Conservation (phyloP, 441 rosid species). For the Francoa sonchifolia region DNA sequence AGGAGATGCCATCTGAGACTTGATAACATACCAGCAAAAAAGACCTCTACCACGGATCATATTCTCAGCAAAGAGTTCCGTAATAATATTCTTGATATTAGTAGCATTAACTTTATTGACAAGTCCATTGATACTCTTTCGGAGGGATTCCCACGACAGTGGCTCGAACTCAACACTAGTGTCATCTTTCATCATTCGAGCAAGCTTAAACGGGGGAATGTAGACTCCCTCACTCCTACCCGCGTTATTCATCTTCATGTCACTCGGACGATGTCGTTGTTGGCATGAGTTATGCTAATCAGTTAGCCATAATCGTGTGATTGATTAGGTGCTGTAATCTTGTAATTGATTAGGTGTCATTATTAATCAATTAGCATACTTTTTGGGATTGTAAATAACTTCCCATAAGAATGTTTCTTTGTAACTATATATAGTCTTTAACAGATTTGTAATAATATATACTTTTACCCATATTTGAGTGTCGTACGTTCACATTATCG, state of each 20-base stretch:
- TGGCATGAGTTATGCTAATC: no score
- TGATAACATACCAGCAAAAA: slow-evolving; percentile 81
- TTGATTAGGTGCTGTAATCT: no score
- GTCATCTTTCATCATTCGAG: slow-evolving; percentile 81
- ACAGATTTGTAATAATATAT: no score
- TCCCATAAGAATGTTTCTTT: no score
- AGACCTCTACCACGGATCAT: slow-evolving; percentile 84
- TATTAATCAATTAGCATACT: no score
- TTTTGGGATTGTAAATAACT: no score
- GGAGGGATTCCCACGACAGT: slow-evolving; percentile 88
- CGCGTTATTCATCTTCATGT: slow-evolving; percentile 26
- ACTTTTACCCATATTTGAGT: no score
- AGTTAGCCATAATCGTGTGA: no score
- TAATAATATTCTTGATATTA: slow-evolving; percentile 82
- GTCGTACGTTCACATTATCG: slow-evolving; percentile 16
- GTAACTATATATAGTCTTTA: no score
- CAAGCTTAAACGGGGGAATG: slow-evolving; percentile 80
- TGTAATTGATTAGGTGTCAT: no score
- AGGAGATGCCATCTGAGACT: slow-evolving; percentile 94
- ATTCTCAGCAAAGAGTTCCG: slow-evolving; percentile 78
- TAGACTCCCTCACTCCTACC: slow-evolving; percentile 80
- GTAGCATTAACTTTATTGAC: slow-evolving; percentile 79
- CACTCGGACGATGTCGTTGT: no score
- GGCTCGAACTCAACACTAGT: slow-evolving; percentile 74
- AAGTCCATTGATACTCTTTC: slow-evolving; percentile 83